Conservation (phyloP, 2,329 filamentous ascomycete species). For the Colletotrichum sojae region DNA sequence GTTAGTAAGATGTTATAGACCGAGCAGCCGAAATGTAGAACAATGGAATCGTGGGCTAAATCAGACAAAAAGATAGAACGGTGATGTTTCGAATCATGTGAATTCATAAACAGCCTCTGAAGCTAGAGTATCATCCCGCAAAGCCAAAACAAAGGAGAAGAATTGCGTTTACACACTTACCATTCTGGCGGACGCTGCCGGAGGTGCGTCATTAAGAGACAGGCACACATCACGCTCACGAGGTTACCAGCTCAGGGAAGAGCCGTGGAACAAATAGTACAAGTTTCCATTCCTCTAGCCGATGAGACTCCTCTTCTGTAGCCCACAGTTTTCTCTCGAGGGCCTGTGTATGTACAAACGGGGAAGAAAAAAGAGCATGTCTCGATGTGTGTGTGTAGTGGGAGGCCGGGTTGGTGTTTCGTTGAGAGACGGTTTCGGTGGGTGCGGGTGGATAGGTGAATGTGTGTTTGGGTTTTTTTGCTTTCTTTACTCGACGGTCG, state of each 20-base stretch:
- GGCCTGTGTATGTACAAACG: conserved; percentile 43
- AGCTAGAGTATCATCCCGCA: conserved; percentile 54
- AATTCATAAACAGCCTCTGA: conserved; percentile 65
- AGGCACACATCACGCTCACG: conserved; percentile 38
- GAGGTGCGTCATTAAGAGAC: conserved; percentile 35
- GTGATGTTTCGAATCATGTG: conserved; percentile 55
- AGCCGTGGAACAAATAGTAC: conserved; percentile 41
- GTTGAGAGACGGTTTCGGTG: neutral
- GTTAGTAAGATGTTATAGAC: no score
- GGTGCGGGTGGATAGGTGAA: neutral
- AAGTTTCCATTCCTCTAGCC: conserved; percentile 51
- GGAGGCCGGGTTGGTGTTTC: conserved; percentile 11
- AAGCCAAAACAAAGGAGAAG: conserved; percentile 28
- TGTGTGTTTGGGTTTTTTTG: conserved; percentile 10
- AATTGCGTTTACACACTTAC: conserved; percentile 35
- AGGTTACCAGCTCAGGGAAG: conserved; percentile 25
- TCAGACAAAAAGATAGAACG: conserved; percentile 46
- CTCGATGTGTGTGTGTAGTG: conserved; percentile 17
- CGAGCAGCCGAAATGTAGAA: neutral
- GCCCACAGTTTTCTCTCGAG: conserved; percentile 33
- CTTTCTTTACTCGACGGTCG: conserved; percentile 58
- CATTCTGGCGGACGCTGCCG: conserved; percentile 25
- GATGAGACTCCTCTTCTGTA: conserved; percentile 40
- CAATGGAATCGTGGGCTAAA: neutral
- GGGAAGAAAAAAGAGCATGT: conserved; percentile 37